Conservation (phyloP, 202 grass and related monocot genomes). For the Cymbopogon flexuosus region DNA sequence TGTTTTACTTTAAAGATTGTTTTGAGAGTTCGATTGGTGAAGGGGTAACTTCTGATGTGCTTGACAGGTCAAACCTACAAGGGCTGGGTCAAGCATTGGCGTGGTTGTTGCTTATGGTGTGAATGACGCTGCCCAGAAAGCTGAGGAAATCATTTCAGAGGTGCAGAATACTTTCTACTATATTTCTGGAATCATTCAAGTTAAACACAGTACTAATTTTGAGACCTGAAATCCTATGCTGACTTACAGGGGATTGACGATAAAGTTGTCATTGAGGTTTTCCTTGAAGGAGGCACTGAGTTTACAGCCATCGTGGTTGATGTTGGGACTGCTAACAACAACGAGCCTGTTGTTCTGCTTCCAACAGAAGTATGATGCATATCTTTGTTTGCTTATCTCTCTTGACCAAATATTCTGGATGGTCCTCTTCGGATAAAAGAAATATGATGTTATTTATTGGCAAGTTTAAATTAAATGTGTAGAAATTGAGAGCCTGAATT, state of each 20-base stretch:
- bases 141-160: slow-evolving; percentile 63
- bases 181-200: background rate
- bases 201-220: background rate
- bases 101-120: slow-evolving; percentile 70
- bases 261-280: slow-evolving; percentile 75
- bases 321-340: slow-evolving; percentile 52
- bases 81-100: slow-evolving; percentile 90
- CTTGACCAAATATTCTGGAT: background rate
- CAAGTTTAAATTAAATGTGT: background rate
- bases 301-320: slow-evolving; percentile 89
- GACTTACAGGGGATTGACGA: slow-evolving; percentile 52
- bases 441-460: background rate
- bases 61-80: slow-evolving; percentile 80
- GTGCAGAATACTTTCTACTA: slow-evolving; percentile 23
- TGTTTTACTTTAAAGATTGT: slow-evolving; percentile 10
- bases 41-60: slow-evolving; percentile 19
- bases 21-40: slow-evolving; percentile 1
- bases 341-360: slow-evolving; percentile 70
- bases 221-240: slow-evolving; percentile 10
- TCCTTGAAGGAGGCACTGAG: slow-evolving; percentile 80
- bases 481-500: background rate
- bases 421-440: background rate
- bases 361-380: slow-evolving; percentile 68
- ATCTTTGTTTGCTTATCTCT: slow-evolving; percentile 14
- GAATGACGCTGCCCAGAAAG: slow-evolving; percentile 74